Evolutionary conservation across 2,329 filamentous ascomycete species (phyloP).

Genomic region (Epichloe hybrida): DNA sequence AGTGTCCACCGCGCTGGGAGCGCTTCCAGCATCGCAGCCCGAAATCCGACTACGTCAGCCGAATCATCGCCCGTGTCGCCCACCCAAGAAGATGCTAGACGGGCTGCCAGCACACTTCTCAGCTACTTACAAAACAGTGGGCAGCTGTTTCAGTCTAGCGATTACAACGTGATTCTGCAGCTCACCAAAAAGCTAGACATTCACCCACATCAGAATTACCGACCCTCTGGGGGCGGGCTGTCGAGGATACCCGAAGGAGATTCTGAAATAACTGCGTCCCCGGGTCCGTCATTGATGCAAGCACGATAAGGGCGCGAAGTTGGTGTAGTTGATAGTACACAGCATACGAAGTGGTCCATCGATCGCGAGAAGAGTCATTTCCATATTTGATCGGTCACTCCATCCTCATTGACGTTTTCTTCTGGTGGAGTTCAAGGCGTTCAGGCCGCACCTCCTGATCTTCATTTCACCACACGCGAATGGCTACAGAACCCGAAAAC

Average conservation of each 20-base stretch:
- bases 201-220: slow-evolving; percentile 32
- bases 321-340: neutral
- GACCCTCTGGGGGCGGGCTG: slow-evolving; percentile 31
- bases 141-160: slow-evolving; percentile 55
- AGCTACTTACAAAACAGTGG: slow-evolving; percentile 62
- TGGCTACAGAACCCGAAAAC: neutral
- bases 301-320: slow-evolving; percentile 10
- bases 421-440: neutral
- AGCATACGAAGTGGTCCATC: no score
- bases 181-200: slow-evolving; percentile 77
- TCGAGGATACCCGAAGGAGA: slow-evolving; percentile 46
- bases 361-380: no score
- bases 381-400: neutral
- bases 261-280: slow-evolving; percentile 27
- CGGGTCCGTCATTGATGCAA: slow-evolving; percentile 17
- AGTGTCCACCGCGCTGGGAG: slow-evolving; percentile 21
- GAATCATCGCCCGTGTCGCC: slow-evolving; percentile 51
- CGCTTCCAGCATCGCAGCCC: slow-evolving; percentile 20
- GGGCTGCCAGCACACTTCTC: slow-evolving; percentile 69
- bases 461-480: neutral
- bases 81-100: slow-evolving; percentile 73
- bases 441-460: neutral
- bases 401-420: neutral
- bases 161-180: slow-evolving; percentile 65
- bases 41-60: slow-evolving; percentile 19